phyloP scores from a whole-genome alignment of 495 filamentous ascomycete species.

The Letharia lupina region DNA sequence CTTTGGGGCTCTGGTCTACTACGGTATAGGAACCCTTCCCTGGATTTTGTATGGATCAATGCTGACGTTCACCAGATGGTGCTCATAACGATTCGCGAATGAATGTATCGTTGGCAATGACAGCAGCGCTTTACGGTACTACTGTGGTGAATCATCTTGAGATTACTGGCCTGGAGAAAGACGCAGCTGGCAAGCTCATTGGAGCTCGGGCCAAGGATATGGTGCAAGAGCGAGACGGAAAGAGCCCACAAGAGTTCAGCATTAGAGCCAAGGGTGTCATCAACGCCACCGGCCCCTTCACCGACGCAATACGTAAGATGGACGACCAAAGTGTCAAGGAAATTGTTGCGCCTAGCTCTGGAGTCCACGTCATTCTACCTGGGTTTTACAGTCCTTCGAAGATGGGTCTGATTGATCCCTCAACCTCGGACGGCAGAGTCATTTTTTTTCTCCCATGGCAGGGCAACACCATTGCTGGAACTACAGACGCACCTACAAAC shows the following conservation, averaged over 20 bases:
- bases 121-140: constrained; percentile 83
- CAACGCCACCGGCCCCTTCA: constrained; percentile 96
- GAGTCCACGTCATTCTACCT: constrained; percentile 89
- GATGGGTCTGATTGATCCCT: constrained; percentile 95
- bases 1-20: constrained; percentile 90
- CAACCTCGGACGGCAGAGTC: constrained; percentile 89
- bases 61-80: constrained; percentile 51
- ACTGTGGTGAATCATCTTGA: constrained; percentile 92
- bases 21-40: constrained; percentile 43
- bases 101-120: constrained; percentile 96
- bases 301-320: constrained; percentile 85
- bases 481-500: constrained; percentile 79
- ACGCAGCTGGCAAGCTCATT: constrained; percentile 64
- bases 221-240: constrained; percentile 50
- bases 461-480: constrained; percentile 97
- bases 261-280: constrained; percentile 87
- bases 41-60: not conserved
- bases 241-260: constrained; percentile 51
- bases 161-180: constrained; percentile 76
- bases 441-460: constrained; percentile 99
- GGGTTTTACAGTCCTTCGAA: constrained; percentile 91
- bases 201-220: constrained; percentile 75
- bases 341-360: constrained; percentile 89
- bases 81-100: constrained; percentile 98
- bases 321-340: constrained; percentile 67